These are phyloP conservation scores for Pseudocercospora musae DNA, from an alignment of 2,329 filamentous ascomycete species.

Conservation along the genomic window DNA sequence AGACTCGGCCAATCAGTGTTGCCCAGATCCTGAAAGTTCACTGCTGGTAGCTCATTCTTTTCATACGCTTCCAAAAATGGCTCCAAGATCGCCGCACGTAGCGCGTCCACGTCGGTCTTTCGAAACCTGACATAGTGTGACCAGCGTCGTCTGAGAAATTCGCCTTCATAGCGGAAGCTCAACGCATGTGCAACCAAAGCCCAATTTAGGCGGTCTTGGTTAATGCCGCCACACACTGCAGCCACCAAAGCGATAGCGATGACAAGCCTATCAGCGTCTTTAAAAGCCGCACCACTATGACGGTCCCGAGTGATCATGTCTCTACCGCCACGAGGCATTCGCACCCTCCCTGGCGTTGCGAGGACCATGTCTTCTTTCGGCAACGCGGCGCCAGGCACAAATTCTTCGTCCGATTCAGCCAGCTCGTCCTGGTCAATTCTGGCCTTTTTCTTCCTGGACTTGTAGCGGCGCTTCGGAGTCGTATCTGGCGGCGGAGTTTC, in stretches of 20 bases:
- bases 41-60: constrained; percentile 55
- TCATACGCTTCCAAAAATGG: constrained; percentile 66
- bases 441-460: constrained; percentile 11
- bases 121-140: constrained; percentile 25
- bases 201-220: constrained; percentile 40
- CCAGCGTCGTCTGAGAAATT: constrained; percentile 42
- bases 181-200: constrained; percentile 39
- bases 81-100: constrained; percentile 63
- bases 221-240: constrained; percentile 37
- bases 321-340: not conserved
- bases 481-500: constrained; percentile 3
- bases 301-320: constrained; percentile 19
- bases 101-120: constrained; percentile 39
- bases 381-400: constrained; percentile 6
- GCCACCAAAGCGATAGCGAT: constrained; percentile 33
- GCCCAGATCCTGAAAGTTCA: constrained; percentile 62
- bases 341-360: not conserved
- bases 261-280: constrained; percentile 33
- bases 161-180: constrained; percentile 37
- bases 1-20: constrained; percentile 67
- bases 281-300: constrained; percentile 21
- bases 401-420: constrained; percentile 12
- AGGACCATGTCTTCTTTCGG: not conserved
- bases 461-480: constrained; percentile 5
- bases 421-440: constrained; percentile 4